A percentile compares a stretch with the other conserved stretches of the same genome.
These are phyloP conservation scores for Exophiala sp. DNA, from an alignment of 2,329 filamentous ascomycete genomes.

Conservation along the genomic window DNA sequence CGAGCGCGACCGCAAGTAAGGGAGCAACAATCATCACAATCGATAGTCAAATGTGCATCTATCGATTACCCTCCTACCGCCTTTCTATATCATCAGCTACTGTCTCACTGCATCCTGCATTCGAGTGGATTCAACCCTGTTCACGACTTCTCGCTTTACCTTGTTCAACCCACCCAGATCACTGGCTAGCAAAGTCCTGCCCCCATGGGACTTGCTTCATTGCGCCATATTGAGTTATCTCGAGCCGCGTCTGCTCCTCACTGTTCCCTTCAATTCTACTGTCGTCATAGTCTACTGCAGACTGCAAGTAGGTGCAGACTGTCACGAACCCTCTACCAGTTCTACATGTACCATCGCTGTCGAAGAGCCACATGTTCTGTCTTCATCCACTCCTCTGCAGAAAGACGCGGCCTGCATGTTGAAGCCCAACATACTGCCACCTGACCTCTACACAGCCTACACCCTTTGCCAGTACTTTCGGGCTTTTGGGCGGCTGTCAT, in stretches of 20 bases:
- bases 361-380: constrained; percentile 12
- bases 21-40: neutral
- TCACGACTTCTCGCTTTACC: neutral
- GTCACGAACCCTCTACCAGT: too few species aligned
- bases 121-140: constrained; percentile 9
- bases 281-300: too few species aligned
- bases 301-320: too few species aligned
- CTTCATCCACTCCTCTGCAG: neutral
- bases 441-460: too few species aligned
- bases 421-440: too few species aligned
- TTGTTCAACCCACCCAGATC: neutral
- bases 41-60: neutral
- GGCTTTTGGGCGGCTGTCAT: neutral
- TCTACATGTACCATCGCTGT: neutral
- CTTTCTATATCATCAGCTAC: neutral
- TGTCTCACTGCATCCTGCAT: constrained; percentile 17
- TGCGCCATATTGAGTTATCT: too few species aligned
- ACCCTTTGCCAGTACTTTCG: neutral
- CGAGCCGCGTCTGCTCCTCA: neutral
- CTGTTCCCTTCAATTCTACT: neutral
- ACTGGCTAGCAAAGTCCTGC: too few species aligned
- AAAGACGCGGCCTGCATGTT: neutral
- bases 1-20: neutral
- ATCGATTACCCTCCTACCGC: neutral
- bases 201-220: too few species aligned